Percentiles rank a stretch among this genome's conserved stretches.
These are phyloP conservation scores for Alloascoidea africana DNA, from an alignment of 805 yeast genomes.

Conservation along the genomic window DNA sequence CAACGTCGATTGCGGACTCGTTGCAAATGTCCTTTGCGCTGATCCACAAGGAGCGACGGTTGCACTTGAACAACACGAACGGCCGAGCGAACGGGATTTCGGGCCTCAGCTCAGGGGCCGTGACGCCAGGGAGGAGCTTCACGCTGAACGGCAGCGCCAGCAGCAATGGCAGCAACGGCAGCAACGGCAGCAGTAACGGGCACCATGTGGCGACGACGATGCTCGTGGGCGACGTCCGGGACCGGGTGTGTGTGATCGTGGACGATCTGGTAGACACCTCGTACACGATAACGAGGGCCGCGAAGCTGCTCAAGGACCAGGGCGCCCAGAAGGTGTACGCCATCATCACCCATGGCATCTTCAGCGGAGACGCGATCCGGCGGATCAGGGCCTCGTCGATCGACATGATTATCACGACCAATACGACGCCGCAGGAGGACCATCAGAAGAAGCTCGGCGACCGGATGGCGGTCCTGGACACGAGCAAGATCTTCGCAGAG, in stretches of 20 bases:
- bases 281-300: slow-evolving; percentile 83
- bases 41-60: slow-evolving; percentile 85
- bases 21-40: slow-evolving; percentile 82
- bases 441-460: slow-evolving; percentile 38
- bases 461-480: slow-evolving; percentile 70
- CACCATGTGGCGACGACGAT: slow-evolving; percentile 61
- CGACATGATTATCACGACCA: slow-evolving; percentile 79
- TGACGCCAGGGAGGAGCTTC: slow-evolving; percentile 9
- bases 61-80: slow-evolving; percentile 19
- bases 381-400: slow-evolving; percentile 53
- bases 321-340: slow-evolving; percentile 85
- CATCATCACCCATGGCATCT: slow-evolving; percentile 81
- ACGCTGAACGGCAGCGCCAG: slow-evolving; percentile 5
- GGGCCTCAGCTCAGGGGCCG: slow-evolving; percentile 10
- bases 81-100: slow-evolving; percentile 15
- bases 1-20: slow-evolving; percentile 86
- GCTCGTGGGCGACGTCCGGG: slow-evolving; percentile 91
- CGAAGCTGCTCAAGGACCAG: slow-evolving; percentile 78
- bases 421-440: slow-evolving; percentile 74
- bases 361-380: slow-evolving; percentile 80
- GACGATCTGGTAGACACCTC: slow-evolving; percentile 95
- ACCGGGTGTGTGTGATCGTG: slow-evolving; percentile 72
- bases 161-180: slow-evolving; percentile 8
- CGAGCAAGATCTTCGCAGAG: slow-evolving; percentile 80
- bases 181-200: slow-evolving; percentile 11